phyloP scores from a whole-genome alignment of 306 rosid species.

The Prunus kanzakura region DNA sequence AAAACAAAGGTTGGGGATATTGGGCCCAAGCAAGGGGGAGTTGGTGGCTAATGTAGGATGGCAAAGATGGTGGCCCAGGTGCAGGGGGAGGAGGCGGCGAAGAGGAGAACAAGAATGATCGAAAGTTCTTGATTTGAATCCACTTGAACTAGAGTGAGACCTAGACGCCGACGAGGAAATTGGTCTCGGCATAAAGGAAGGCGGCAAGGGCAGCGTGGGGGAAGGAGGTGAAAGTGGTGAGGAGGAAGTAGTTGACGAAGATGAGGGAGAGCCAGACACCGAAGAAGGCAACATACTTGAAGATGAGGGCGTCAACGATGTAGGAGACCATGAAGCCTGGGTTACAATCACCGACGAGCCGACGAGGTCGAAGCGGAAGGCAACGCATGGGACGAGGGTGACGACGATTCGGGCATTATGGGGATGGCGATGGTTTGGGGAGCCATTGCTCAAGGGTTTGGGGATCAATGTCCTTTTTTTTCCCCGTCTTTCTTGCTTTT shows the following conservation, averaged over 20 bases:
- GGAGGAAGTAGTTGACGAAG: slow-evolving; percentile 56
- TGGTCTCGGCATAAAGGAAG: slow-evolving; percentile 71
- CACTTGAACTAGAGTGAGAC: slow-evolving; percentile 80
- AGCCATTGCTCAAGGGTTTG: slow-evolving; percentile 39
- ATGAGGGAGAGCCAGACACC: slow-evolving; percentile 66
- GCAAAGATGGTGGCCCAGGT: slow-evolving; percentile 82
- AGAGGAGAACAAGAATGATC: slow-evolving; percentile 58
- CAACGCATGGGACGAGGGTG: slow-evolving; percentile 70
- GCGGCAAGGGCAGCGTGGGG: slow-evolving; percentile 50
- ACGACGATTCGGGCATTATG: slow-evolving; percentile 66
- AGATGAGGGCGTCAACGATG: slow-evolving; percentile 77
- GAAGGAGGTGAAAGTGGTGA: slow-evolving; percentile 48
- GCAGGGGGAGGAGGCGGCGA: slow-evolving; percentile 65
- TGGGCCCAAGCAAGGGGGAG: too few relatives aligned
- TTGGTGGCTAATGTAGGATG: slow-evolving; percentile 37
- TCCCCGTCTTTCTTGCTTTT: too few relatives aligned
- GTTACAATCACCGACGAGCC: slow-evolving; percentile 68
- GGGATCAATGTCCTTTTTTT: too few relatives aligned
- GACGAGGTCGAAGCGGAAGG: slow-evolving; percentile 85
- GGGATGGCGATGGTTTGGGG: slow-evolving; percentile 32
- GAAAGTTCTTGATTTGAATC: slow-evolving; percentile 84
- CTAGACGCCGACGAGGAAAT: slow-evolving; percentile 76
- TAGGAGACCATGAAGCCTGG: slow-evolving; percentile 82
- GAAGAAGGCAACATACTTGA: slow-evolving; percentile 76
- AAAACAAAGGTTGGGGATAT: too few relatives aligned